Conservation (phyloP, 306 rosid species). For the Sphenostylis stenocarpa region DNA sequence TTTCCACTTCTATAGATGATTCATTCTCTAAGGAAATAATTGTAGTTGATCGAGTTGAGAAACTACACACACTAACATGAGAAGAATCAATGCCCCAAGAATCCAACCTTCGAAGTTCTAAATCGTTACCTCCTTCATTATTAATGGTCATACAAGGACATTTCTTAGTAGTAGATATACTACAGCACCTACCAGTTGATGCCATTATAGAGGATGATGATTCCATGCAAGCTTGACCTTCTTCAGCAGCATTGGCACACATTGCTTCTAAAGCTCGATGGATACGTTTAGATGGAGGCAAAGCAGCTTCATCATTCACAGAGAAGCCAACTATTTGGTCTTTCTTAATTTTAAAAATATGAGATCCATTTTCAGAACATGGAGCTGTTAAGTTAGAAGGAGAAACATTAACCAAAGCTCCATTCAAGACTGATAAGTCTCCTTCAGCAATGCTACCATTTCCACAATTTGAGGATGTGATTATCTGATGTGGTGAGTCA, state of each 20-base stretch:
- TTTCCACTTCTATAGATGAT: conserved; percentile 40
- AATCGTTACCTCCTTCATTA: conserved; percentile 38
- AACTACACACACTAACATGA: conserved; percentile 36
- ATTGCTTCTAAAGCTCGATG: conserved; percentile 99
- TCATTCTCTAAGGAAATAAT: conserved; percentile 43
- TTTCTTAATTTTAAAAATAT: conserved; percentile 56
- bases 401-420: conserved; percentile 36
- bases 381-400: conserved; percentile 48
- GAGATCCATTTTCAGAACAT: conserved; percentile 50
- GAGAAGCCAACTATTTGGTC: conserved; percentile 59
- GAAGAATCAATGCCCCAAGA: conserved; percentile 39
- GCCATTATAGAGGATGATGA: conserved; percentile 39
- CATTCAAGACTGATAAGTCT: conserved; percentile 36
- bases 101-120: conserved; percentile 39
- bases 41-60: conserved; percentile 46
- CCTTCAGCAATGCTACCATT: conserved; percentile 45
- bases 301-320: conserved; percentile 80
- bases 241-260: conserved; percentile 92
- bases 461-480: conserved; percentile 44
- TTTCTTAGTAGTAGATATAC: conserved; percentile 33
- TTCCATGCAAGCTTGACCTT: conserved; percentile 52
- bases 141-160: conserved; percentile 36
- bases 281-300: conserved; percentile 95
- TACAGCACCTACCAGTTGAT: conserved; percentile 37
- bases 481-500: conserved; percentile 35